Evolutionary conservation across 2,329 filamentous ascomycete genomes (phyloP).

Genomic region (Teratosphaeriaceae sp.): DNA sequence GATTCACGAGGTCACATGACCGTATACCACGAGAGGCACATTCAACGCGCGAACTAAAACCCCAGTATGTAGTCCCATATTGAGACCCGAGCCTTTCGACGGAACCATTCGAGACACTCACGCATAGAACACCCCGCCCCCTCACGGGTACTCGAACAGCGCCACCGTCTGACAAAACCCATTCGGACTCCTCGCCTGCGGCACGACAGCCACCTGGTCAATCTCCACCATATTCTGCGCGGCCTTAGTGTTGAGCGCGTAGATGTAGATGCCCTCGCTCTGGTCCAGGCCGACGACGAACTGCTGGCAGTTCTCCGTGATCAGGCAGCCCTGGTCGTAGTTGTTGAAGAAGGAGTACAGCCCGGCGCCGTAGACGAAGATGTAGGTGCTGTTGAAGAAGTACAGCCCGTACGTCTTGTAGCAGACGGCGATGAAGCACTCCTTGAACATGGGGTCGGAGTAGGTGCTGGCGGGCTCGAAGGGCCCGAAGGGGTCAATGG

Average conservation of each 20-base stretch:
- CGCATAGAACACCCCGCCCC: neutral
- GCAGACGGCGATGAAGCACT: constrained; percentile 49
- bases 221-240: constrained; percentile 39
- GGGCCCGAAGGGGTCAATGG: too few species aligned
- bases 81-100: too few species aligned
- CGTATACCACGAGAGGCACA: too few species aligned
- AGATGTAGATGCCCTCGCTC: constrained; percentile 38
- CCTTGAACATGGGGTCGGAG: constrained; percentile 62
- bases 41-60: too few species aligned
- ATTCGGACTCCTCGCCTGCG: constrained; percentile 18
- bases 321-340: constrained; percentile 45
- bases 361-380: constrained; percentile 42
- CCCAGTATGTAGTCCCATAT: too few species aligned
- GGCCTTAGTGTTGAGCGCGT: constrained; percentile 40
- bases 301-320: constrained; percentile 42
- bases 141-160: constrained; percentile 26
- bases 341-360: constrained; percentile 57
- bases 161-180: constrained; percentile 21
- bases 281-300: constrained; percentile 38
- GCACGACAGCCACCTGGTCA: constrained; percentile 21
- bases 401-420: constrained; percentile 73
- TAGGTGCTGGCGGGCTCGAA: constrained; percentile 38
- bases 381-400: constrained; percentile 52
- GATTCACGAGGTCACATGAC: too few species aligned
- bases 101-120: neutral